A percentile compares a stretch with the other conserved stretches of the same genome.
Conservation (phyloP, 2,329 filamentous ascomycete genomes). For the Chrysoporthe puriensis region DNA sequence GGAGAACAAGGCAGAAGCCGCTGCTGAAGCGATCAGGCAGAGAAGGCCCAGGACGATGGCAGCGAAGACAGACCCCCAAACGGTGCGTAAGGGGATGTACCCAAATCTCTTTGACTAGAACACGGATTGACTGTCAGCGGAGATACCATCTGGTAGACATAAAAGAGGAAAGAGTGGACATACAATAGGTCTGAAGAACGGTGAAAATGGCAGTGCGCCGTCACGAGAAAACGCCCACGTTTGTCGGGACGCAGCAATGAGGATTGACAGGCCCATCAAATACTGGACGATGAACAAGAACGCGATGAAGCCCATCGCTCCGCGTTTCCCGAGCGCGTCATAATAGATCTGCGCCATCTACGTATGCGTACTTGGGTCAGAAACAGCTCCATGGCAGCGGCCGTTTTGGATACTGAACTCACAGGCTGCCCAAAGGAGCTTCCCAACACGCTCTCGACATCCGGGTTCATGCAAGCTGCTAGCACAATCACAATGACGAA, state of each 20-base stretch:
- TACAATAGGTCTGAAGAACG: slow-evolving; percentile 57
- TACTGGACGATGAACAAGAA: slow-evolving; percentile 65
- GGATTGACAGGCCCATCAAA: slow-evolving; percentile 61
- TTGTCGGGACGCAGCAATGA: slow-evolving; percentile 63
- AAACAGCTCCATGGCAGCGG: not conserved
- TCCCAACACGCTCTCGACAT: slow-evolving; percentile 52
- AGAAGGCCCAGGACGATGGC: slow-evolving; percentile 59
- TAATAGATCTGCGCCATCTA: slow-evolving; percentile 57
- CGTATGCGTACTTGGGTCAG: not conserved
- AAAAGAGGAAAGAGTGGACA: slow-evolving; percentile 15
- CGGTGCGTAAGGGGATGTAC: slow-evolving; percentile 60
- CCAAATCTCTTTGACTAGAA: slow-evolving; percentile 51
- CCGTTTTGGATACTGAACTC: slow-evolving; percentile 36
- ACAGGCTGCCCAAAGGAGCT: slow-evolving; percentile 62
- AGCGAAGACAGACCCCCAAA: slow-evolving; percentile 56
- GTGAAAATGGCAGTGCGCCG: slow-evolving; percentile 62
- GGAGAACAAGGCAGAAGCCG: slow-evolving; percentile 62
- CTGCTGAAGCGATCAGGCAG: slow-evolving; percentile 58
- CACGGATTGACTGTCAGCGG: not conserved
- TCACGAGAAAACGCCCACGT: slow-evolving; percentile 67
- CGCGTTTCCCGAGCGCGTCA: slow-evolving; percentile 62
- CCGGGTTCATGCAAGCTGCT: slow-evolving; percentile 58
- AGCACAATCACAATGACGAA: slow-evolving; percentile 62
- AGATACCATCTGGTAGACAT: not conserved
- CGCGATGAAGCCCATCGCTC: slow-evolving; percentile 61